Percentiles rank a stretch among this genome's conserved stretches.
Conservation (phyloP, 129 eudicot species). For the Ambrosia artemisiifolia region DNA sequence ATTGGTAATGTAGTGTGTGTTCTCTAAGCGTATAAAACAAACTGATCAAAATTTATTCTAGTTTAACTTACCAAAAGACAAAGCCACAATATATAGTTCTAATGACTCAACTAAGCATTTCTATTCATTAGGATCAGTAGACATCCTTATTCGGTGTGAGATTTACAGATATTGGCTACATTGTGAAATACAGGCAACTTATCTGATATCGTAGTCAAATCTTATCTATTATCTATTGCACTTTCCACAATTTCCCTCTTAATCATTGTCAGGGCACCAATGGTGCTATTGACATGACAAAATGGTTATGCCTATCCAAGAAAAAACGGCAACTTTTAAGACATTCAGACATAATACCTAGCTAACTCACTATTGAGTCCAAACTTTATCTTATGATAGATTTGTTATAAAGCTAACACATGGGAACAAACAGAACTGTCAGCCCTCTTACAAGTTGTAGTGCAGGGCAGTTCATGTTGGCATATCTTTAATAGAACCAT, state of each 20-base stretch:
- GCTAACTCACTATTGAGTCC: not conserved
- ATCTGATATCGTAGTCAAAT: conserved; percentile 3
- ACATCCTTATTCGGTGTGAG: not conserved
- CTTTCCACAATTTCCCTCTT: not conserved
- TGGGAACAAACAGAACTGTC: not conserved
- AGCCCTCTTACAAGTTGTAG: not conserved
- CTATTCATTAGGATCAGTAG: not conserved
- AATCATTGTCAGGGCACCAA: not conserved
- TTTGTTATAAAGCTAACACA: not conserved
- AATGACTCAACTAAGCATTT: not conserved
- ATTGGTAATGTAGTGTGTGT: not conserved
- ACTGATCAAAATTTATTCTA: not conserved
- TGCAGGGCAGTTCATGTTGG: not conserved
- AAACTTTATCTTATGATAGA: not conserved
- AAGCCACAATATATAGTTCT: conserved; percentile 3
- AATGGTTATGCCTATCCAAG: not conserved
- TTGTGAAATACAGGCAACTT: not conserved
- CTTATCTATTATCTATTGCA: conserved; percentile 2
- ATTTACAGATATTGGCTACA: not conserved
- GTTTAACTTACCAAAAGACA: not conserved
- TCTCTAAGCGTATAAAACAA: conserved; percentile 5
- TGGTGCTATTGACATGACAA: not conserved
- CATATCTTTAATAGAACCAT: not conserved
- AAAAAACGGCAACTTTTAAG: not conserved
- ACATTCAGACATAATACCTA: not conserved